Conservation (phyloP, 306 rosid species). For the Erythrophleum fordii region DNA sequence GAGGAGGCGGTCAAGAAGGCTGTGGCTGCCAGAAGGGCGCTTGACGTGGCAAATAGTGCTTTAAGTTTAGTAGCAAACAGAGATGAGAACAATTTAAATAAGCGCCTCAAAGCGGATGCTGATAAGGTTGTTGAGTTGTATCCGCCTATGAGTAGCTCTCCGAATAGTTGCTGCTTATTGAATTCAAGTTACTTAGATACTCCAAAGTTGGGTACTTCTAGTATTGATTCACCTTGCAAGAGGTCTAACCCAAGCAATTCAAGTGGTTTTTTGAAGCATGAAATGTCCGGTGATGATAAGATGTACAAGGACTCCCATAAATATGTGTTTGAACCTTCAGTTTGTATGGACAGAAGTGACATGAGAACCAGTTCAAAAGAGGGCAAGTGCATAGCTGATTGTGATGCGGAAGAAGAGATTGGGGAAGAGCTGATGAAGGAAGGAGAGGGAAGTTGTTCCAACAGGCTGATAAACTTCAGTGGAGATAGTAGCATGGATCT, state of each 20-base stretch:
- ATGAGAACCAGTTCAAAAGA: conserved; percentile 35
- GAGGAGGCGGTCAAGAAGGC: conserved; percentile 46
- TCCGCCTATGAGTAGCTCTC: conserved; percentile 45
- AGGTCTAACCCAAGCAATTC: conserved; percentile 31
- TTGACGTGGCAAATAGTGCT: conserved; percentile 49
- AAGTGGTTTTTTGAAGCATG: conserved; percentile 33
- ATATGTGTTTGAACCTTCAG: conserved; percentile 38
- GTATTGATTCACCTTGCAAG: conserved; percentile 35
- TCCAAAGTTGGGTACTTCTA: conserved; percentile 24
- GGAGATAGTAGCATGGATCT: conserved; percentile 45
- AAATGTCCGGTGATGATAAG: conserved; percentile 24
- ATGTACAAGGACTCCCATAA: conserved; percentile 17
- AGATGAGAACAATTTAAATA: conserved; percentile 35
- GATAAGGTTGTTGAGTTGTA: conserved; percentile 49
- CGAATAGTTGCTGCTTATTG: conserved; percentile 49
- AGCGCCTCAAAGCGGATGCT: conserved; percentile 27
- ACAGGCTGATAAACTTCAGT: conserved; percentile 36
- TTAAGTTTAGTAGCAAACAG: conserved; percentile 40
- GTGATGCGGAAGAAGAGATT: conserved; percentile 38
- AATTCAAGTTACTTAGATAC: conserved; percentile 41
- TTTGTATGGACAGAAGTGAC: conserved; percentile 39
- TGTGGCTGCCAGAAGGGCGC: conserved; percentile 42
- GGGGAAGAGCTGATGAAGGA: conserved; percentile 51
- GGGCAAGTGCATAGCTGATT: conserved; percentile 33
- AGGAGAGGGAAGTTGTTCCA: conserved; percentile 61